Evolutionary conservation across 2,329 filamentous ascomycete genomes (phyloP).

Genomic region (Pestalotiopsis fici): DNA sequence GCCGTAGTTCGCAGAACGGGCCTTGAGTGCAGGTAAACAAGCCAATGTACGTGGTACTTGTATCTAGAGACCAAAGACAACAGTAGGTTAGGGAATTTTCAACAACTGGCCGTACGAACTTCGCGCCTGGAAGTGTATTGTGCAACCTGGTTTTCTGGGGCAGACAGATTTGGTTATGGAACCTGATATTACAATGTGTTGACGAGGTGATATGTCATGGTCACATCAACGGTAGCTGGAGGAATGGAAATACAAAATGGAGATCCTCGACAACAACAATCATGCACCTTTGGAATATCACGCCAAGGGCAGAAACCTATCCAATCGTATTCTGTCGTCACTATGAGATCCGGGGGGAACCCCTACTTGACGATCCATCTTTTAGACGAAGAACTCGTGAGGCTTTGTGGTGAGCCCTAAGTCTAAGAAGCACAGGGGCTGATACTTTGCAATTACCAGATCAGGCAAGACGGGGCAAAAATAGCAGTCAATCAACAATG

Average conservation of each 20-base stretch:
- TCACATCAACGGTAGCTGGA: background rate
- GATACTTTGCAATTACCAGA: background rate
- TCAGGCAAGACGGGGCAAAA: background rate
- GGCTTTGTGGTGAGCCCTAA: background rate
- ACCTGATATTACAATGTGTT: background rate
- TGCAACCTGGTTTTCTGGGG: background rate
- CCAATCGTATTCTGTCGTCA: background rate
- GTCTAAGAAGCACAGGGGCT: background rate
- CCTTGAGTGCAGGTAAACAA: background rate
- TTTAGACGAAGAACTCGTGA: background rate
- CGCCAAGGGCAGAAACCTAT: background rate
- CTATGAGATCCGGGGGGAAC: background rate
- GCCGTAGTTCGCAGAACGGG: background rate
- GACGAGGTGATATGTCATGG: background rate
- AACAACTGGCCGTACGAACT: background rate
- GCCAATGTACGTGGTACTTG: background rate
- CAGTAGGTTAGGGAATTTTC: too few species aligned
- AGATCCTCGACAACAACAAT: background rate
- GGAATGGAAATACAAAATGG: background rate
- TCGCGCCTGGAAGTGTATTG: background rate
- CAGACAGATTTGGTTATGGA: background rate
- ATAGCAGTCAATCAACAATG: background rate
- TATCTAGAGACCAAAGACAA: background rate
- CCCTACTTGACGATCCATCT: background rate
- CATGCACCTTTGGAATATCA: background rate